phyloP scores from a whole-genome alignment of 257 asterid genomes.

The Solanum bukasovii region DNA sequence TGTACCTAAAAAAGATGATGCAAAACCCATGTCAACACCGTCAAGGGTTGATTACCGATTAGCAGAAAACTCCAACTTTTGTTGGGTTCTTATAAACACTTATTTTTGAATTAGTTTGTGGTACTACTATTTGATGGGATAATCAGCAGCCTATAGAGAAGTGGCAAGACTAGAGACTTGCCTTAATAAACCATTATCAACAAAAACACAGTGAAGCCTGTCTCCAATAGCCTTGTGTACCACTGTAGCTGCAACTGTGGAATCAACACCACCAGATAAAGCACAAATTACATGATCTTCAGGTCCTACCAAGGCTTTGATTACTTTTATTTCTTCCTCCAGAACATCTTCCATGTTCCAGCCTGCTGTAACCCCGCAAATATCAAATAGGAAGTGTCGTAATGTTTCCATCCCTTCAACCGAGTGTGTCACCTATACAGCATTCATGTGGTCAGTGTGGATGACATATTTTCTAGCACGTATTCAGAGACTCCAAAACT shows the following conservation, averaged over 20 bases:
- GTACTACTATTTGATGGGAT: neutral
- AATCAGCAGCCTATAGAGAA: neutral
- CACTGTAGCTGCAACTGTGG: conserved; percentile 93
- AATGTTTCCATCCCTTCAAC: conserved; percentile 88
- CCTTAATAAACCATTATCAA: conserved; percentile 95
- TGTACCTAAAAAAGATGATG: conserved; percentile 29
- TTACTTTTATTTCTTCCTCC: conserved; percentile 65
- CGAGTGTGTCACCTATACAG: conserved; percentile 81
- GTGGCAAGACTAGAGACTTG: neutral
- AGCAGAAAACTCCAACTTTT: neutral
- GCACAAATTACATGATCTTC: conserved; percentile 95
- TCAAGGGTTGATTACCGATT: neutral
- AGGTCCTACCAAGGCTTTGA: conserved; percentile 50
- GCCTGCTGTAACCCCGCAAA: conserved; percentile 66
- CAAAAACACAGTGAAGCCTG: conserved; percentile 92
- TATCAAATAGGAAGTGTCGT: conserved; percentile 57
- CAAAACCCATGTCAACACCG: neutral
- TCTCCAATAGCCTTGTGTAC: conserved; percentile 95
- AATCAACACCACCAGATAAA: conserved; percentile 94
- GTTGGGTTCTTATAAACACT: neutral
- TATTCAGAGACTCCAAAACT: neutral
- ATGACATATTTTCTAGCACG: neutral
- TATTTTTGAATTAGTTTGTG: neutral
- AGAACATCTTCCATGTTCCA: conserved; percentile 93
- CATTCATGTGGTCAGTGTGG: neutral